Base-by-base conservation (phyloP, 2,329 filamentous ascomycete genomes). In the Nannizziopsis barbatae region DNA sequence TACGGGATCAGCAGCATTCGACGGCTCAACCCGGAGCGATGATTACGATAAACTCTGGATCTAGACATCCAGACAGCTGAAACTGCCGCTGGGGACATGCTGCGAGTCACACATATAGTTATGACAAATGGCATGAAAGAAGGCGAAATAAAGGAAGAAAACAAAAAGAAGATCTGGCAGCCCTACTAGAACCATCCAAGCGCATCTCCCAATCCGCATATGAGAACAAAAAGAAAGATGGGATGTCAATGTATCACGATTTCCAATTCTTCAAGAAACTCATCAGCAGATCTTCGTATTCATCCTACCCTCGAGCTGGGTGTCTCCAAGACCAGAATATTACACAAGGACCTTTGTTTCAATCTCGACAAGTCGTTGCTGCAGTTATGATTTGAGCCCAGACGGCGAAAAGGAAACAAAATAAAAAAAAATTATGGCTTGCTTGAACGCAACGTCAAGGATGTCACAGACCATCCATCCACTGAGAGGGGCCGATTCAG, bases 381-480 rank as follows among this genome's bases (percentile, higher is more conserved):
- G 14, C 14, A 37, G 35, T 15, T 17, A 17, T 15, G 35, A 37
- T 15, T 36, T 8, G 14, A 14, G 35, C 35, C 35, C 35, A n/a
- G 35, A 37, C 17, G n/a, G 35, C 12, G 8, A 39, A 17, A 15
- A 15, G 36, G 9, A 17, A 4, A 39, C 2, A 9, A 15, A 10
- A 4, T 6, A n/a, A 18, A 17, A 4, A 39, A 14, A 9, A 15
- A 10, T 17, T 6, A n/a, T 17, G 9, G 36, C 9, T 18, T 9
- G 18, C 36, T 18, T 14, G 36, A 18, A 39, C 33, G 32, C 42
- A 45, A 38, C 32, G 33, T 37, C 43, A 45, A 32, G 43, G 43
- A 45, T 45, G 43, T 45, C 43, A 45, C 43, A 45, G 43, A 45
- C 43, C 43, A 45, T 45, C 43, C 43, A 38, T 39, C 43, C 43